Conservation (phyloP, 192 early-diverging fungal species). For the Linnemannia elongata region DNA sequence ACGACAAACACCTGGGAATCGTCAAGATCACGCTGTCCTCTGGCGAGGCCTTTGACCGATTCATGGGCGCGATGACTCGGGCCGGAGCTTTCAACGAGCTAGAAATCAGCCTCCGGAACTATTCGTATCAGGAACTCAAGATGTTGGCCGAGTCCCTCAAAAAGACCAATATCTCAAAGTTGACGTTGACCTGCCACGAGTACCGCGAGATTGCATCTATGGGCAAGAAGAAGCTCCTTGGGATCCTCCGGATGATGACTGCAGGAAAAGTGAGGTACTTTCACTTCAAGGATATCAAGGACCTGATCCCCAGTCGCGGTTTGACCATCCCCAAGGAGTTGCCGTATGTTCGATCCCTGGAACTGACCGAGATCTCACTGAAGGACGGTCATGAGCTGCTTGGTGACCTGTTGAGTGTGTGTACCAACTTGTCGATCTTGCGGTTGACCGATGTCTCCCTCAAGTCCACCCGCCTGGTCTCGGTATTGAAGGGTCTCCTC, state of each 20-base stretch:
- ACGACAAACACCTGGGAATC: constrained; percentile 35
- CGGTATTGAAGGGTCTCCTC: constrained; percentile 16
- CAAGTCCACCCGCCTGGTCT: constrained; percentile 6
- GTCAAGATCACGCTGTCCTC: constrained; percentile 34
- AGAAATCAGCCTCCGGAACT: constrained; percentile 36
- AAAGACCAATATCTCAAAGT: constrained; percentile 46
- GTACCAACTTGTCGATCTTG: constrained; percentile 23
- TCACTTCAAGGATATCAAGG: constrained; percentile 45
- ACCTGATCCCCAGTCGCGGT: constrained; percentile 33
- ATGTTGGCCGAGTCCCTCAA: constrained; percentile 17
- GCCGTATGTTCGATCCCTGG: constrained; percentile 30
- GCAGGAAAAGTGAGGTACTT: constrained; percentile 39
- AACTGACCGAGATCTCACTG: constrained; percentile 28
- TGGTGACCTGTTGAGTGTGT: constrained; percentile 19
- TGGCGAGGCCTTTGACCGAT: constrained; percentile 17
- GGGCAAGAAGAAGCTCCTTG: constrained; percentile 30
- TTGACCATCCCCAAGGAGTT: constrained; percentile 27
- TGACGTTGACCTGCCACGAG: constrained; percentile 35
- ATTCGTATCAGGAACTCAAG: constrained; percentile 32
- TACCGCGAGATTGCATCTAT: constrained; percentile 30
- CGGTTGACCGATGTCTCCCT: constrained; percentile 22
- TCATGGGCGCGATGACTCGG: constrained; percentile 38
- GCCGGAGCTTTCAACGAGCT: constrained; percentile 43
- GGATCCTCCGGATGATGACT: constrained; percentile 37
- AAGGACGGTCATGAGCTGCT: constrained; percentile 43